These are phyloP conservation scores for Globisporangium irregulare DNA, from an alignment of 352 stramenopile genomes.

Conservation along the genomic window DNA sequence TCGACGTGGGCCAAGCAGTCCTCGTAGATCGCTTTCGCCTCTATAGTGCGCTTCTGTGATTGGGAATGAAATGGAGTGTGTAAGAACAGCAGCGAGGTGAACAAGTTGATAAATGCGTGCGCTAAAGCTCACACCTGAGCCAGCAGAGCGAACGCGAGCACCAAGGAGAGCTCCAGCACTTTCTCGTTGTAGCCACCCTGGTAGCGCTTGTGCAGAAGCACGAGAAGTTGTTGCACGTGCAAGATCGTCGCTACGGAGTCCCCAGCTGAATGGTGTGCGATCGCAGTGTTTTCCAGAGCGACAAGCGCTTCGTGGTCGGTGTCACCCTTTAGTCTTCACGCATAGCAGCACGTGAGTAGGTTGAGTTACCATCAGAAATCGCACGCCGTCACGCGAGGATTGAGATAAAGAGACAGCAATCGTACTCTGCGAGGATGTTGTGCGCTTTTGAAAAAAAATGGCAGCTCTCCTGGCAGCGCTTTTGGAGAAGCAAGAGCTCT, in stretches of 20 bases:
- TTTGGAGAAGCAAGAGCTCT: slow-evolving; percentile 33
- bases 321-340: slow-evolving; percentile 34
- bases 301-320: slow-evolving; percentile 26
- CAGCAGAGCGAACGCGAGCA: slow-evolving; percentile 35
- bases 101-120: not conserved
- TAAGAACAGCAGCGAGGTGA: too few species aligned
- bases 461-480: slow-evolving; percentile 28
- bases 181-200: slow-evolving; percentile 49
- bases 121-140: slow-evolving; percentile 30
- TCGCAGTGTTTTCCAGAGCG: slow-evolving; percentile 51
- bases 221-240: slow-evolving; percentile 32
- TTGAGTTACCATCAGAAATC: not conserved
- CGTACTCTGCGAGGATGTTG: slow-evolving; percentile 27
- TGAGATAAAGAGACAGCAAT: not conserved
- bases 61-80: not conserved
- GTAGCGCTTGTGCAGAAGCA: slow-evolving; percentile 30
- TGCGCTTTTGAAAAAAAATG: slow-evolving; percentile 37
- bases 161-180: slow-evolving; percentile 34
- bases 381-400: not conserved
- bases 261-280: slow-evolving; percentile 22
- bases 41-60: slow-evolving; percentile 35
- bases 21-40: slow-evolving; percentile 33
- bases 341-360: not conserved
- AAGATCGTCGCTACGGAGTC: slow-evolving; percentile 21
- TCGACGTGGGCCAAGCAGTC: slow-evolving; percentile 31